Conservation (phyloP, 1,139 yeast species). For the Debaryomyces coudertii region DNA sequence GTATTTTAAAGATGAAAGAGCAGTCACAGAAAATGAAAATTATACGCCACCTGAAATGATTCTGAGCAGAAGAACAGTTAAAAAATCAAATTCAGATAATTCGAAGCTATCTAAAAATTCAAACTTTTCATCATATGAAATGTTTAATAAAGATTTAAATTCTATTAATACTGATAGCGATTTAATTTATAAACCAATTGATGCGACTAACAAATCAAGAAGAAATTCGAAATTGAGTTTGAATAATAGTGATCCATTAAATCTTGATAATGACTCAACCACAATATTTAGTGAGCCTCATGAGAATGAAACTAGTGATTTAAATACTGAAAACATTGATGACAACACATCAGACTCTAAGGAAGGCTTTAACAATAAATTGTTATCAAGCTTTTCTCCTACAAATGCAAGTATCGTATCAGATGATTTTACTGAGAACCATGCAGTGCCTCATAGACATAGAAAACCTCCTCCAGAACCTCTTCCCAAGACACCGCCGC, state of each 20-base stretch:
- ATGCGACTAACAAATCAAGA: background rate
- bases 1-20: constrained; percentile 58
- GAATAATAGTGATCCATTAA: constrained; percentile 5
- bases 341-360: background rate
- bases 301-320: background rate
- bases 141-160: constrained; percentile 10
- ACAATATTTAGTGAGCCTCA: background rate
- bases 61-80: constrained; percentile 51
- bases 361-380: background rate
- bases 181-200: background rate
- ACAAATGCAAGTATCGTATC: constrained; percentile 1
- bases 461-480: constrained; percentile 11
- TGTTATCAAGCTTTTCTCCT: background rate
- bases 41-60: constrained; percentile 71
- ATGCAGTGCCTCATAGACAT: background rate
- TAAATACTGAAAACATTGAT: background rate
- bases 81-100: constrained; percentile 24
- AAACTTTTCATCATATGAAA: constrained; percentile 20
- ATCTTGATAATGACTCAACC: constrained; percentile 4
- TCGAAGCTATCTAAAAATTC: constrained; percentile 6
- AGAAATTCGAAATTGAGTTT: constrained; percentile 7
- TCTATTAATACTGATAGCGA: background rate
- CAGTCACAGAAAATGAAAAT: constrained; percentile 18
- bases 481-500: constrained; percentile 3
- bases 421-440: background rate